Base-by-base conservation (phyloP, 768 basidiomycete species). In the Pulveroboletus sp. region DNA sequence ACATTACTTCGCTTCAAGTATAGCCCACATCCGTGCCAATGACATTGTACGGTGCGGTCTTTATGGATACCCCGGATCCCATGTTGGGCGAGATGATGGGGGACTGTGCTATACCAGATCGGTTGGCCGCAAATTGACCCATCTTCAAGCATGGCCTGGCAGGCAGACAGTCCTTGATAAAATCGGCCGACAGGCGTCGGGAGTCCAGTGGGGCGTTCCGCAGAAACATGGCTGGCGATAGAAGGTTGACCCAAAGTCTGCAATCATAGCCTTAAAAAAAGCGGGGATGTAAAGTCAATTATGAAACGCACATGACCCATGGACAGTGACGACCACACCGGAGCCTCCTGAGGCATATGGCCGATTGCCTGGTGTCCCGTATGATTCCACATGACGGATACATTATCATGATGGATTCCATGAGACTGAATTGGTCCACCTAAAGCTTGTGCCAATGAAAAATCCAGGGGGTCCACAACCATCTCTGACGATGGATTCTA, bases 31-130 rank as follows among this genome's bases (percentile, higher is more conserved):
- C 3, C 53, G 1, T 0, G 10, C 62, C 61, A 62, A 17, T 4
- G 8, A 28, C 62, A 62, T 2, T 18, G 17, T 1, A 47, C 30
- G 6, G 5, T 0, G 4, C 0, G 3, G n/a, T 39, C 17, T 30
- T 33, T 61, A 3, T 4, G 32, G 47, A 61, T 51, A 1, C 15
- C 8, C 0, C 4, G 14, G 8, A 62, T 49, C 1, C 56, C 59
- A 17, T 62, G 61, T 0, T 15, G 9, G 2, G 39, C 33, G 2
- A 62, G 62, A 24, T 62, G 62, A 26, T 10, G 6, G 8, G 49
- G n/a, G 1, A 51, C 21, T 1, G 43, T 28, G 21, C 2, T 0
- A 2, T 11, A 5, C 0, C 28, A 45, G 18, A 62, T 32, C 7
- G 11, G 8, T 17, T 46, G 32, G 10, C 43, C 51, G 5, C 61